These are phyloP conservation scores for Rhododendron molle DNA, from an alignment of 148 eudicot genomes.

Conservation along the genomic window DNA sequence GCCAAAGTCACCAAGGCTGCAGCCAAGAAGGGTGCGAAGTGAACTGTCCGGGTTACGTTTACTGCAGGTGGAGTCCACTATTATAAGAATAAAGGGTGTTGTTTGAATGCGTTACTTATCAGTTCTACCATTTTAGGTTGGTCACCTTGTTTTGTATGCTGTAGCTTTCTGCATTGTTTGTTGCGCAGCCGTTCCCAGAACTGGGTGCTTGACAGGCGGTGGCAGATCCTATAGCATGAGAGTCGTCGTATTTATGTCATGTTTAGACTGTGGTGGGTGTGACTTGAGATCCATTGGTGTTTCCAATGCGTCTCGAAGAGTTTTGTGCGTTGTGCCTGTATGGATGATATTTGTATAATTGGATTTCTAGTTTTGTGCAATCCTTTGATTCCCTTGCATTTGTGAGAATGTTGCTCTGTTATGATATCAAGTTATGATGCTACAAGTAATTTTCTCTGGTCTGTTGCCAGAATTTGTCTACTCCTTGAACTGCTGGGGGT, in stretches of 20 bases:
- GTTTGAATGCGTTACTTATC: not conserved
- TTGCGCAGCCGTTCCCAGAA: constrained; percentile 21
- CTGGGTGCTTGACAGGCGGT: constrained; percentile 41
- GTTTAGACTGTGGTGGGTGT: not conserved
- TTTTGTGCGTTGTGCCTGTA: constrained; percentile 1
- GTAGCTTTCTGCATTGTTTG: constrained; percentile 14
- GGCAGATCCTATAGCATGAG: constrained; percentile 21
- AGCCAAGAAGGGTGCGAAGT: constrained; percentile 40
- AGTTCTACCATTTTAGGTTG: not conserved
- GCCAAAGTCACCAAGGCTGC: constrained; percentile 47
- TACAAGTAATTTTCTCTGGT: not conserved
- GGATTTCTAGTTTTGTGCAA: not conserved
- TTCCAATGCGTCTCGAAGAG: not conserved
- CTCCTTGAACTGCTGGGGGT: not conserved
- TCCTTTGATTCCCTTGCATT: not conserved
- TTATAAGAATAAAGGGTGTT: not conserved
- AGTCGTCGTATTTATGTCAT: not conserved
- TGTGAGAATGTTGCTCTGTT: not conserved
- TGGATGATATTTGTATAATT: not conserved
- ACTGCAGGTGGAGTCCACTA: not conserved
- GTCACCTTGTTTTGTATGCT: not conserved
- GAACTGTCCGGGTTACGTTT: constrained; percentile 15
- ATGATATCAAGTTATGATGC: not conserved
- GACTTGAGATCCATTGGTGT: constrained; percentile 9
- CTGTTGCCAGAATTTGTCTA: not conserved